phyloP scores from a whole-genome alignment of 2,329 filamentous ascomycete species.

The Thelonectria rubi region DNA sequence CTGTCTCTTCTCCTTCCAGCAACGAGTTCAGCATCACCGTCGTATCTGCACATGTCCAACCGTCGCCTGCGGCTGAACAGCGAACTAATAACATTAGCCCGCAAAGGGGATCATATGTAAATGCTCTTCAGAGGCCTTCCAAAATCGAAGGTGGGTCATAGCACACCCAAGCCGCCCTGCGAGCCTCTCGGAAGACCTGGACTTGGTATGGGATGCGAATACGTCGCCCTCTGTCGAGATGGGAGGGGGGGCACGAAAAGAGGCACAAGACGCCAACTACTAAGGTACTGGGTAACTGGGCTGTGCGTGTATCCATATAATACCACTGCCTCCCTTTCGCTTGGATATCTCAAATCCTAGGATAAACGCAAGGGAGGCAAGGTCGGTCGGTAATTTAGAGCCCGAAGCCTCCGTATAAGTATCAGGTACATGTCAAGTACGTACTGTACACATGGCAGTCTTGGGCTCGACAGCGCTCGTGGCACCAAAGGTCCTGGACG shows the following conservation, averaged over 20 bases:
- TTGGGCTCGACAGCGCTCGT: slow-evolving; percentile 4
- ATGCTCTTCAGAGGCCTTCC: too few relatives aligned
- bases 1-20: background rate
- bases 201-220: background rate
- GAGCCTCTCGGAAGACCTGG: background rate
- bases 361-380: background rate
- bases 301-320: background rate
- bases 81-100: too few relatives aligned
- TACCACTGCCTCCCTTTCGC: background rate
- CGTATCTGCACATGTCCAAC: too few relatives aligned
- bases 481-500: slow-evolving; percentile 11
- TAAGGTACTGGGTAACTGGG: too few relatives aligned
- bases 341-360: background rate
- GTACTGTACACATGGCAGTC: too few relatives aligned
- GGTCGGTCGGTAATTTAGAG: background rate
- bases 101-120: too few relatives aligned
- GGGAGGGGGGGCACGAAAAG: background rate
- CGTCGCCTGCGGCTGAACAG: too few relatives aligned
- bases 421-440: too few relatives aligned
- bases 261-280: too few relatives aligned
- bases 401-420: background rate
- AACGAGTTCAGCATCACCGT: background rate
- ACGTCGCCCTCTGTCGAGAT: background rate
- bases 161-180: too few relatives aligned
- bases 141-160: too few relatives aligned